phyloP scores from a whole-genome alignment of 2,329 filamentous ascomycete genomes.

The Meredithiella fracta region DNA sequence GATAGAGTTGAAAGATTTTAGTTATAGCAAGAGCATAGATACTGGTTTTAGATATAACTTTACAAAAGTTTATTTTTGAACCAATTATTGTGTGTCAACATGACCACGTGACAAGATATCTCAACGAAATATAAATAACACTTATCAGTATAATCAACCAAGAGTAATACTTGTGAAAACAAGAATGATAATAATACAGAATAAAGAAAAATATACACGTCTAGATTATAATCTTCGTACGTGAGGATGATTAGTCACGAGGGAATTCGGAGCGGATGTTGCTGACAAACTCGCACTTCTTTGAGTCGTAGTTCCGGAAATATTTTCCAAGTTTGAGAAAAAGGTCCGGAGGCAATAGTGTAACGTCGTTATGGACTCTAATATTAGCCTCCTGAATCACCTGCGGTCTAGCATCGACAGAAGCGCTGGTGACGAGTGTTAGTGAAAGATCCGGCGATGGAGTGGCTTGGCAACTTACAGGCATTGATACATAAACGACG shows the following conservation, averaged over 20 bases:
- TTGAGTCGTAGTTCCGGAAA: conserved; percentile 70
- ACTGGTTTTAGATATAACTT: no score
- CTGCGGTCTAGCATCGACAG: conserved; percentile 8
- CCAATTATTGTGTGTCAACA: no score
- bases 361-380: conserved; percentile 34
- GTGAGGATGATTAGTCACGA: conserved; percentile 42
- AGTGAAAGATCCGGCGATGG: neutral
- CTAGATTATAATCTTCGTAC: neutral
- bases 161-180: neutral
- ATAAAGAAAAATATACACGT: neutral
- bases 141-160: no score
- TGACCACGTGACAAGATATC: no score
- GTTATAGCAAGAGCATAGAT: no score
- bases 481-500: conserved; percentile 54
- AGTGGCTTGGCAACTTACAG: conserved; percentile 43
- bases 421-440: neutral
- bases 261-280: conserved; percentile 71
- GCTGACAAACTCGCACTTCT: conserved; percentile 56
- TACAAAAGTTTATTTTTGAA: no score
- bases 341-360: conserved; percentile 32
- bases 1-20: neutral
- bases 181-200: conserved; percentile 9
- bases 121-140: no score
- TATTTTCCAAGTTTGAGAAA: conserved; percentile 61
- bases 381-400: conserved; percentile 56